These are phyloP conservation scores for Podila epigama DNA, from an alignment of 192 early-diverging fungal species.

Conservation along the genomic window DNA sequence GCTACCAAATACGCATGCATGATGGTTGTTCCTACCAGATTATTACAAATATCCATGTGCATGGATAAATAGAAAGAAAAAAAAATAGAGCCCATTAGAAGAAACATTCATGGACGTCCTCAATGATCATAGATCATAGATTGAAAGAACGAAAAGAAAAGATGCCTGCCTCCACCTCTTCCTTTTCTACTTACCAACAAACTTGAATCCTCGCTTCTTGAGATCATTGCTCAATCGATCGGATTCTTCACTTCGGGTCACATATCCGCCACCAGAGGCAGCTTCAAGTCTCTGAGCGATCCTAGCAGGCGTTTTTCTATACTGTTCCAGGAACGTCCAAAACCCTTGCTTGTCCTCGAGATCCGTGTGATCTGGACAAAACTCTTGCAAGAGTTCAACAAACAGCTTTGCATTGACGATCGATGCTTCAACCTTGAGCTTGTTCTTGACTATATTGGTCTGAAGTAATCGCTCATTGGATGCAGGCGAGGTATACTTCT, in stretches of 20 bases:
- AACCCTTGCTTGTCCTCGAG: slow-evolving; percentile 40
- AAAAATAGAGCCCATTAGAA: background rate
- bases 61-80: too few relatives aligned
- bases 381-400: slow-evolving; percentile 16
- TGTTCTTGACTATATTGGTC: slow-evolving; percentile 40
- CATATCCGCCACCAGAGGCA: background rate
- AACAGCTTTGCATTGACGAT: slow-evolving; percentile 37
- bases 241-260: slow-evolving; percentile 18
- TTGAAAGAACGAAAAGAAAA: background rate
- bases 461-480: slow-evolving; percentile 29
- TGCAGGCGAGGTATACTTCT: slow-evolving; percentile 21
- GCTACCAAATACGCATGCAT: slow-evolving; percentile 36
- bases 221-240: slow-evolving; percentile 40
- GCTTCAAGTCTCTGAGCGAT: background rate
- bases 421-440: slow-evolving; percentile 41
- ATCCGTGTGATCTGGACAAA: slow-evolving; percentile 23
- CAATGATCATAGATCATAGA: background rate
- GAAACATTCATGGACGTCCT: too few relatives aligned
- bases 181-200: slow-evolving; percentile 26
- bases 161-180: background rate
- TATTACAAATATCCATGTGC: too few relatives aligned
- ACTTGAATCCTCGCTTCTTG: slow-evolving; percentile 48
- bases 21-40: slow-evolving; percentile 32
- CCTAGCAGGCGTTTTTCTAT: slow-evolving; percentile 3
- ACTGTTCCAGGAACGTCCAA: slow-evolving; percentile 41